Percentiles rank a stretch among this genome's conserved stretches.
These are phyloP conservation scores for Phaeophleospora eucalypticola DNA, from an alignment of 2,329 filamentous ascomycete species.

Conservation along the genomic window DNA sequence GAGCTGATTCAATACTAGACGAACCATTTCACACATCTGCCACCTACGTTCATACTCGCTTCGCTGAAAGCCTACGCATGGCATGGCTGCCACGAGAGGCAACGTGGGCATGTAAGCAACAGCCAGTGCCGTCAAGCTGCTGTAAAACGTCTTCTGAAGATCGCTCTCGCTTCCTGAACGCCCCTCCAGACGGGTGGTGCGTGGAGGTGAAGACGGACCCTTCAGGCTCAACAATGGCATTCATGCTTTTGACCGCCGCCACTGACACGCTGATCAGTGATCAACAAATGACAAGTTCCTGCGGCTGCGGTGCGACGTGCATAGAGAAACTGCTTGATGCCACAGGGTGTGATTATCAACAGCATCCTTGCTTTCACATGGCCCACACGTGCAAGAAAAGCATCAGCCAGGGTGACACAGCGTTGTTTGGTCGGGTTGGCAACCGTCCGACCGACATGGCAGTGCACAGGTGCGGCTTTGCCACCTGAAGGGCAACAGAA, in stretches of 20 bases:
- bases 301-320: background rate
- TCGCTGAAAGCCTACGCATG: background rate
- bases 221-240: too few relatives aligned
- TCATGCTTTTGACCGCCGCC: background rate
- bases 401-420: background rate
- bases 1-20: slow-evolving; percentile 6
- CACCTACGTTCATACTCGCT: slow-evolving; percentile 6
- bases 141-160: background rate
- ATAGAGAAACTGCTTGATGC: background rate
- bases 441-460: background rate
- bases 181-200: too few relatives aligned
- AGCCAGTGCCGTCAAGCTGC: background rate
- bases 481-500: background rate
- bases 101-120: slow-evolving; percentile 1
- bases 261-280: background rate
- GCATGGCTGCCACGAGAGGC: slow-evolving; percentile 6
- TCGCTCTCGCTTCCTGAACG: too few relatives aligned
- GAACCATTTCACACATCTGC: slow-evolving; percentile 4
- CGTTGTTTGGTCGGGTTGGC: background rate
- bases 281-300: background rate
- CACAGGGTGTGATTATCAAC: background rate
- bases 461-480: background rate
- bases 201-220: too few relatives aligned
- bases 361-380: background rate
- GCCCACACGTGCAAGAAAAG: too few relatives aligned